Conservation (phyloP, 768 basidiomycete genomes). For the Coprinopsis sp. region DNA sequence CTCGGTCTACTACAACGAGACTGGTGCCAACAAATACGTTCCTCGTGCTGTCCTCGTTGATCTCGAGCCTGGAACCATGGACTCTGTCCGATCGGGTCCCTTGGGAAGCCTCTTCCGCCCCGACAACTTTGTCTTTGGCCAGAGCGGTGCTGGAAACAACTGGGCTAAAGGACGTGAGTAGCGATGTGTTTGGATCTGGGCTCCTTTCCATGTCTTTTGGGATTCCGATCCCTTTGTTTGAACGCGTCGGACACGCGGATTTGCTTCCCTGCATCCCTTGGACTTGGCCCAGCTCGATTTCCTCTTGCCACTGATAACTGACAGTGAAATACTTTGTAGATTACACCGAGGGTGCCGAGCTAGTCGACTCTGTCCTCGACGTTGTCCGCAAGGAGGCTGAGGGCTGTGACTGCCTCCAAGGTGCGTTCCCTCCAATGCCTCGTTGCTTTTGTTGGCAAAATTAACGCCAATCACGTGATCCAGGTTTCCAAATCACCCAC, state of each 20-base stretch:
- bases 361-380: slow-evolving; percentile 96
- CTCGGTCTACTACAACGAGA: slow-evolving; percentile 98
- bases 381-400: slow-evolving; percentile 99
- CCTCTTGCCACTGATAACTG: too few relatives aligned
- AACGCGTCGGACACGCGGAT: slow-evolving; percentile 21
- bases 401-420: slow-evolving; percentile 94
- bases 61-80: slow-evolving; percentile 97
- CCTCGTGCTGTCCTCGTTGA: slow-evolving; percentile 97
- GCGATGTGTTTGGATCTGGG: slow-evolving; percentile 4
- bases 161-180: slow-evolving; percentile 99
- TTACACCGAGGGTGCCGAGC: slow-evolving; percentile 95
- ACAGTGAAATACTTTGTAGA: slow-evolving; percentile 35
- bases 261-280: slow-evolving; percentile 6
- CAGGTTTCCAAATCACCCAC: slow-evolving; percentile 99
- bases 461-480: slow-evolving; percentile 17
- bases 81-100: slow-evolving; percentile 85
- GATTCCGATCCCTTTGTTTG: neutral
- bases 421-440: slow-evolving; percentile 33
- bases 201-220: slow-evolving; percentile 1
- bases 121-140: slow-evolving; percentile 98
- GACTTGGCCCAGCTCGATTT: too few relatives aligned
- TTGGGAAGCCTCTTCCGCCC: slow-evolving; percentile 92
- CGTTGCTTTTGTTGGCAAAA: slow-evolving; percentile 1
- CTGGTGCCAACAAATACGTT: slow-evolving; percentile 93
- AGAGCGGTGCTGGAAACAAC: slow-evolving; percentile 98